Percentiles rank a stretch among this genome's conserved stretches.
phyloP scores from a whole-genome alignment of 805 yeast genomes.

The Yarrowia sp. region DNA sequence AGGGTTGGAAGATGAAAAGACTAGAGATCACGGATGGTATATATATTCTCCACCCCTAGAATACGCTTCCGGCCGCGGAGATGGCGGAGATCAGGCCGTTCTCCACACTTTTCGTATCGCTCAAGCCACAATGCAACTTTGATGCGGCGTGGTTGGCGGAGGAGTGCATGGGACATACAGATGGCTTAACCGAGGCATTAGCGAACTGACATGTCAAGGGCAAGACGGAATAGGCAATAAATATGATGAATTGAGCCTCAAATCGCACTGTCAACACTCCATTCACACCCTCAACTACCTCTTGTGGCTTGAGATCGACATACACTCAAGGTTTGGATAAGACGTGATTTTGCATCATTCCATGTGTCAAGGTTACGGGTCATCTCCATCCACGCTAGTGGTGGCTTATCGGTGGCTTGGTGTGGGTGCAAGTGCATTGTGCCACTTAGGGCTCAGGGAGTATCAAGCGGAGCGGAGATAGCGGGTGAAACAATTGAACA shows the following conservation, averaged over 20 bases:
- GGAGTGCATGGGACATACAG: conserved; percentile 3
- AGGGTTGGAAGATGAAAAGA: background rate
- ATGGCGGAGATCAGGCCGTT: conserved; percentile 13
- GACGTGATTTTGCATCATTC: conserved; percentile 20
- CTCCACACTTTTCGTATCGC: conserved; percentile 11
- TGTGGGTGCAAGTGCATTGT: background rate
- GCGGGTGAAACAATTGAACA: background rate
- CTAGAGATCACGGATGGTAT: background rate
- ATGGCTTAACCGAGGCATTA: too few relatives aligned
- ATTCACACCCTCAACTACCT: background rate
- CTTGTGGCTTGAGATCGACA: conserved; percentile 14
- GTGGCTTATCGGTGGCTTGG: conserved; percentile 14
- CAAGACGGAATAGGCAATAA: too few relatives aligned
- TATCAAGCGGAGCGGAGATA: background rate
- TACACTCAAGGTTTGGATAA: conserved; percentile 6
- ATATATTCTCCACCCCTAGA: background rate
- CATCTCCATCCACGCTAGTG: background rate
- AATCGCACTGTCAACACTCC: background rate
- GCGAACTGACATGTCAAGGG: too few relatives aligned
- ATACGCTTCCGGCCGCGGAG: background rate
- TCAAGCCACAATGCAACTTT: conserved; percentile 7
- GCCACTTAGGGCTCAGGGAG: background rate
- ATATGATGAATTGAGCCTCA: background rate
- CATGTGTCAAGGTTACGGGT: background rate
- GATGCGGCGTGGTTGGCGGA: background rate